Conservation (phyloP, 202 grass and related monocot genomes). For the Carex arenaria region DNA sequence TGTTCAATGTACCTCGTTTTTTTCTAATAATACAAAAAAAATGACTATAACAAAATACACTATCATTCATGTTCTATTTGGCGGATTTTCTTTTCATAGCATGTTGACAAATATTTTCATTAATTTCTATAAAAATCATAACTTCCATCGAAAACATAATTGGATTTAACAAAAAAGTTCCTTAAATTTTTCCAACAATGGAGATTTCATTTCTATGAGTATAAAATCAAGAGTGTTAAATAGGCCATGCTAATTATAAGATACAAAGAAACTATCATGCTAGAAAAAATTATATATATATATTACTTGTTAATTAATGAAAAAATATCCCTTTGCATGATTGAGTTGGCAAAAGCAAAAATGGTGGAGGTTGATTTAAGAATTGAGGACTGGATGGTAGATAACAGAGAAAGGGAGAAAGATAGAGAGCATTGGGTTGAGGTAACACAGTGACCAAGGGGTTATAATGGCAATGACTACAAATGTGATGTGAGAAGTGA, state of each 20-base stretch:
- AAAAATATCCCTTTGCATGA: background rate
- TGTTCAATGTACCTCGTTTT: background rate
- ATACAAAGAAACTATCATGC: too few species aligned
- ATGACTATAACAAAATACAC: too few species aligned
- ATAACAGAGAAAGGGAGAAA: background rate
- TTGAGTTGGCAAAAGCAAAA: background rate
- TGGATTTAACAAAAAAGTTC: background rate
- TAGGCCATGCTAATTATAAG: too few species aligned
- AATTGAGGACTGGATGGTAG: background rate
- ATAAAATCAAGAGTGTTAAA: too few species aligned
- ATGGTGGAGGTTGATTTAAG: background rate
- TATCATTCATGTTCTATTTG: background rate
- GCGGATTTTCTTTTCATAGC: background rate
- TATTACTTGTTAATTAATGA: background rate
- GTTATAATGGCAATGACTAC: conserved; percentile 9
- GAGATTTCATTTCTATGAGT: too few species aligned
- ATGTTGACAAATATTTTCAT: background rate
- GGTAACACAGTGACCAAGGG: background rate
- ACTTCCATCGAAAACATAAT: background rate
- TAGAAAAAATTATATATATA: too few species aligned
- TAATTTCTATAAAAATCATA: background rate
- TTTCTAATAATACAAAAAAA: background rate
- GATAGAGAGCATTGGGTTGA: background rate
- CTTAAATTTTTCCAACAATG: too few species aligned
- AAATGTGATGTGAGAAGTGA: conserved; percentile 7